These are phyloP conservation scores for Paracamarosporium sp. DNA, from an alignment of 2,329 filamentous ascomycete genomes.

Conservation along the genomic window DNA sequence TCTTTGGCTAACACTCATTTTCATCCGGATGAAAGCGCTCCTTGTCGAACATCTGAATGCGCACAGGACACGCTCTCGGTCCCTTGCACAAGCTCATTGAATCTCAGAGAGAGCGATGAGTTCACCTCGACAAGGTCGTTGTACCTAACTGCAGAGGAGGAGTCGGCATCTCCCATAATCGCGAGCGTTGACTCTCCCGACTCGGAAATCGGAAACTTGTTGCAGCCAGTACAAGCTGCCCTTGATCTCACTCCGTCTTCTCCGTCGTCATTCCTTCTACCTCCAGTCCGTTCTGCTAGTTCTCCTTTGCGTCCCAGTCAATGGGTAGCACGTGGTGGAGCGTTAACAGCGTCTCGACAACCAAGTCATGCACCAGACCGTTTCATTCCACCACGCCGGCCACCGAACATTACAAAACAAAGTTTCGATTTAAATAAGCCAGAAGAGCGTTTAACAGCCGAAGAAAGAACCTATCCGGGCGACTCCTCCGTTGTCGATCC, in stretches of 20 bases:
- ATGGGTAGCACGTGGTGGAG: slow-evolving; percentile 33
- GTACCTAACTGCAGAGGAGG: slow-evolving; percentile 1
- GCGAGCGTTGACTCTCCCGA: slow-evolving; percentile 3
- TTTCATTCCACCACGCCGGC: slow-evolving; percentile 61
- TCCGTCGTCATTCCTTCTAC: slow-evolving; percentile 13
- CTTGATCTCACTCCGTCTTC: not conserved
- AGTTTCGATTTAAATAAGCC: slow-evolving; percentile 62
- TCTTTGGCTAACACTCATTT: slow-evolving; percentile 19
- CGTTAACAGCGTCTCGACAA: slow-evolving; percentile 21
- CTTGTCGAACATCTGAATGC: not conserved
- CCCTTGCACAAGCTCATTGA: not conserved
- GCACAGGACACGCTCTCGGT: not conserved
- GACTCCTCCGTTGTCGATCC: slow-evolving; percentile 57
- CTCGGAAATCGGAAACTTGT: slow-evolving; percentile 1
- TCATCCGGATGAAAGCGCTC: not conserved
- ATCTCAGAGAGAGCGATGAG: not conserved
- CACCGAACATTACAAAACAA: slow-evolving; percentile 50
- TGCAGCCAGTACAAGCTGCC: not conserved
- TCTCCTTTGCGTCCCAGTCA: slow-evolving; percentile 44
- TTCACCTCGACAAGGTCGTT: not conserved
- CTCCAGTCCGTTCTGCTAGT: slow-evolving; percentile 30
- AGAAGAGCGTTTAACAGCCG: slow-evolving; percentile 51
- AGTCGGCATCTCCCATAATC: not conserved
- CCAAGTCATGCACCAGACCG: slow-evolving; percentile 59
- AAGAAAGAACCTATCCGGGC: slow-evolving; percentile 55